phyloP scores from a whole-genome alignment of 2,329 filamentous ascomycete species.

The Fusarium haematococcum region DNA sequence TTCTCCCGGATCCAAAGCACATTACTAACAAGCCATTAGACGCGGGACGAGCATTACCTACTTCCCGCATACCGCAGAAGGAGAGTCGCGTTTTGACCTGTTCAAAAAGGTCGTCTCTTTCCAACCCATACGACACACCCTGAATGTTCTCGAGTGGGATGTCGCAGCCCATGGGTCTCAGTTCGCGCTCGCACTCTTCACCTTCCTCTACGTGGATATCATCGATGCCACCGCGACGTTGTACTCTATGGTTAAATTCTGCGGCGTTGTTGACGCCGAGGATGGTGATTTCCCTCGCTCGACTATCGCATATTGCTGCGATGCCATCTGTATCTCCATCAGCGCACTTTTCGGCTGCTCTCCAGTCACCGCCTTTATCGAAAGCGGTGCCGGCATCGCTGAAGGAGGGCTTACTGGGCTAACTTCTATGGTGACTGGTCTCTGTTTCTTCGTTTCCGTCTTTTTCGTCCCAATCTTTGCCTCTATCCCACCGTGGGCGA shows the following conservation, averaged over 20 bases:
- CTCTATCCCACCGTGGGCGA: conserved; percentile 79
- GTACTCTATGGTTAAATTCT: conserved; percentile 80
- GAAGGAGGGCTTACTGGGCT: conserved; percentile 77
- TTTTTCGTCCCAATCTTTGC: conserved; percentile 80
- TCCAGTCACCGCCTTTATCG: conserved; percentile 77
- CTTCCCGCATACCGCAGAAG: conserved; percentile 76
- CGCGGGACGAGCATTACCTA: conserved; percentile 74
- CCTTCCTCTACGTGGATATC: conserved; percentile 80
- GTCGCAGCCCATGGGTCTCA: conserved; percentile 73
- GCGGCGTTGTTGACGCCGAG: conserved; percentile 67
- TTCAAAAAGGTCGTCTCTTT: conserved; percentile 85
- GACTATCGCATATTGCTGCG: conserved; percentile 77
- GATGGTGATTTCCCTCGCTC: conserved; percentile 83
- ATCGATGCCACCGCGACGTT: conserved; percentile 78
- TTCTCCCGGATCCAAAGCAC: background rate
- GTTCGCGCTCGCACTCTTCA: conserved; percentile 80
- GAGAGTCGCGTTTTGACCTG: conserved; percentile 78
- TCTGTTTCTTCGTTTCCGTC: conserved; percentile 75
- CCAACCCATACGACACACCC: conserved; percentile 74
- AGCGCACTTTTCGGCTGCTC: conserved; percentile 74
- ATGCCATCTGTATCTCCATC: conserved; percentile 74
- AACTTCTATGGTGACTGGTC: conserved; percentile 72
- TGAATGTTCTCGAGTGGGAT: conserved; percentile 78
- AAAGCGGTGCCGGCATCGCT: conserved; percentile 77
- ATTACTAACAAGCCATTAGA: conserved; percentile 2